Conservation (phyloP, 495 filamentous ascomycete species). For the Darksidea phi region DNA sequence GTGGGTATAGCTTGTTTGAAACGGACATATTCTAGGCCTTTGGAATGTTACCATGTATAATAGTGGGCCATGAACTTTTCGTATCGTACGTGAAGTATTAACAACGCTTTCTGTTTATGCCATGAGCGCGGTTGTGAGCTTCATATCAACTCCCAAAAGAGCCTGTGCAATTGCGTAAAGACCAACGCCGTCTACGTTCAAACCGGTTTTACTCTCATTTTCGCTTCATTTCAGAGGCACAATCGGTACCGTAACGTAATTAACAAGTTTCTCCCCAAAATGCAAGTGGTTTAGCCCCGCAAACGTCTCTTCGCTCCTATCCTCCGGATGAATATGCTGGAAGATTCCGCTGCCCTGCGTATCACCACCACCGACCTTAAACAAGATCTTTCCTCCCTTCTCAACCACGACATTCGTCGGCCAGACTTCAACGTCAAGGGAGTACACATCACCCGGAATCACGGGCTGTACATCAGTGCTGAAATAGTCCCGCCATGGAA, state of each 20-base stretch:
- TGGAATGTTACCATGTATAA: too few species aligned
- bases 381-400: constrained; percentile 52
- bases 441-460: constrained; percentile 56
- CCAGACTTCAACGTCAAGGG: constrained; percentile 67
- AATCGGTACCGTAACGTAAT: constrained; percentile 57
- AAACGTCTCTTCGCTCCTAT: constrained; percentile 50
- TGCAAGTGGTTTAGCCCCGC: constrained; percentile 56
- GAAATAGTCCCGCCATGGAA: constrained; percentile 62
- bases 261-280: constrained; percentile 52
- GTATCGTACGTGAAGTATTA: too few species aligned
- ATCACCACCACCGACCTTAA: constrained; percentile 61
- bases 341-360: constrained; percentile 63
- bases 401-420: constrained; percentile 65
- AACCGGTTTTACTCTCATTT: too few species aligned
- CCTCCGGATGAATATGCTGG: constrained; percentile 51
- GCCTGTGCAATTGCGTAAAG: too few species aligned
- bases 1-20: too few species aligned
- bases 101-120: too few species aligned
- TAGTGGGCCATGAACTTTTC: too few species aligned
- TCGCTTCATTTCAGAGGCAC: constrained; percentile 48
- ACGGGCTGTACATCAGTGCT: constrained; percentile 57
- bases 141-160: too few species aligned
- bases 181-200: too few species aligned
- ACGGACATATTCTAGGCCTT: too few species aligned
- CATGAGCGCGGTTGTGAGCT: too few species aligned